Evolutionary conservation across 192 early-diverging fungal species (phyloP).

Genomic region (Mortierella antarctica): DNA sequence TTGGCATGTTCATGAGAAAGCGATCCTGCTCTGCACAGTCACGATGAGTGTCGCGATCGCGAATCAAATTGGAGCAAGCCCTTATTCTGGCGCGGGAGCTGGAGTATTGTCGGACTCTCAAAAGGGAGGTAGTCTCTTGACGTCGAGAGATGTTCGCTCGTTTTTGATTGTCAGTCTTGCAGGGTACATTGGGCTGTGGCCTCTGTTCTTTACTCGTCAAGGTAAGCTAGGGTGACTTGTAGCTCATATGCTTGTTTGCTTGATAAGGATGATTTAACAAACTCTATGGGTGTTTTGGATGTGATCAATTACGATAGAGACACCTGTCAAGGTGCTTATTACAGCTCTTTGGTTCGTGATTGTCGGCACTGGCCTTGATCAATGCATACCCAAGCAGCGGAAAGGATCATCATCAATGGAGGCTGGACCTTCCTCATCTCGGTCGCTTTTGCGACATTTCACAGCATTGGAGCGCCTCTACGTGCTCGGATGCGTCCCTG

Average conservation of each 20-base stretch:
- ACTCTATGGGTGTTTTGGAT: background rate
- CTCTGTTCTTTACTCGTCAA: constrained; percentile 71
- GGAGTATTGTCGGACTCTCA: constrained; percentile 7
- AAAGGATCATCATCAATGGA: background rate
- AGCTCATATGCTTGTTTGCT: background rate
- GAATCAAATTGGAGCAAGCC: constrained; percentile 40
- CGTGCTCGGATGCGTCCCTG: constrained; percentile 59
- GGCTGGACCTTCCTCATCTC: constrained; percentile 2
- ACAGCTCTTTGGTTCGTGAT: constrained; percentile 56
- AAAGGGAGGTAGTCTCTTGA: constrained; percentile 15
- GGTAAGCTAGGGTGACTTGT: constrained; percentile 54
- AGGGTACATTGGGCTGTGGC: constrained; percentile 76
- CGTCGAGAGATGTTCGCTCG: constrained; percentile 59
- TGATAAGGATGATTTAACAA: background rate
- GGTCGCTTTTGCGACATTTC: constrained; percentile 29
- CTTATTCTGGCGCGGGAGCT: constrained; percentile 31
- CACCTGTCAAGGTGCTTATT: constrained; percentile 59
- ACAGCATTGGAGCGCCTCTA: constrained; percentile 65
- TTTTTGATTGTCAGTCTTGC: constrained; percentile 71
- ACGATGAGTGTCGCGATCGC: constrained; percentile 58
- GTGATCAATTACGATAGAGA: constrained; percentile 45
- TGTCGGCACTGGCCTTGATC: constrained; percentile 43
- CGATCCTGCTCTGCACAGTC: constrained; percentile 78
- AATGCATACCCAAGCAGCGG: constrained; percentile 40
- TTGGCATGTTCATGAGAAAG: constrained; percentile 99